Base-by-base conservation (phyloP, 2,329 filamentous ascomycete genomes). In the Diaporthe eres region DNA sequence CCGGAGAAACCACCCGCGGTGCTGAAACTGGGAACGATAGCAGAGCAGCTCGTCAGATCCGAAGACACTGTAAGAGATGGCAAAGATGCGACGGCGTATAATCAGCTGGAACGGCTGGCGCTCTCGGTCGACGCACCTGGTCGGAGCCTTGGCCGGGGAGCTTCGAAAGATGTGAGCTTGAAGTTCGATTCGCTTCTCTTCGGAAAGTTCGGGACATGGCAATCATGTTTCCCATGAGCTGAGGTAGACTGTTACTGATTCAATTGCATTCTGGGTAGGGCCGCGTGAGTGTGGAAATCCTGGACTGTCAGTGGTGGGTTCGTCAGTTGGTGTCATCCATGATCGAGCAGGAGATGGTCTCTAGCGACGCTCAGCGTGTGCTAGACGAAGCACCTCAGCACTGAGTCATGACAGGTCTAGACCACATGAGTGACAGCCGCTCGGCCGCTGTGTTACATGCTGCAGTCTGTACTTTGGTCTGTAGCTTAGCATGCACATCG, bases 221-320 rank as follows among this genome's bases (percentile, higher is more conserved):
- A 1, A 12, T 13, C 13, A 19, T 0, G 3, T 4, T 2, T 22
- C n/a, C 4, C 42, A 47, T 22, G 10, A n/a, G 13, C 17, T 63
- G 13, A n/a, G 5, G 25, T 7, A 22, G 15, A 5, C 17, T 7
- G 1, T 44, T 28, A 34, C 65, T 71, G 22, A 75, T 63, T 4
- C 10, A 39, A 22, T 3, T 6, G 22, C 3, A 10, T 3, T 8
- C 3, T 8, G 42, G 3, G 10, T 13, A 71, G 73, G 73, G 73
- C 22, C 65, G 73, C 13, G 44, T 61, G 25, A 58, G 44, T 37
- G 55, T 71, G 7, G 73, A 74, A n/a, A 74, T 74, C 12, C 65
- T 65, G 12, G 73, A 74, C 42, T 74, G 73, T 7, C 73, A 74
- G 28, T 71, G 53, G 61, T 71, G 73, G 73, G 65, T 68, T 39